A percentile compares a stretch with the other conserved stretches of the same genome.
These are phyloP conservation scores for Psilocybe cyanescens DNA, from an alignment of 768 basidiomycete genomes.

Conservation along the genomic window DNA sequence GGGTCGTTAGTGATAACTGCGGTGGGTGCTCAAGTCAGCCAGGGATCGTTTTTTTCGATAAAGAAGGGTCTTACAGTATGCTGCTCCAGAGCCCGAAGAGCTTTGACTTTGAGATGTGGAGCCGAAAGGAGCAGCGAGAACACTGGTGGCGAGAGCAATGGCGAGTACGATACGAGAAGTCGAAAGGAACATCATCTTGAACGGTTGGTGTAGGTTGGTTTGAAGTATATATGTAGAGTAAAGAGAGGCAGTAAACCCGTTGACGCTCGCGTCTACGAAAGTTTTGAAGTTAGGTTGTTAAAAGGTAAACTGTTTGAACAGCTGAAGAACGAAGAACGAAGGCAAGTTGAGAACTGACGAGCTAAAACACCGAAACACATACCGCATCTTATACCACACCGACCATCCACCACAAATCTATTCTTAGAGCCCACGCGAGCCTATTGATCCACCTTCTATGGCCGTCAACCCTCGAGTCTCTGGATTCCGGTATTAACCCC, in stretches of 20 bases:
- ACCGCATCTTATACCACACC: not conserved
- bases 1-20: conserved; percentile 15
- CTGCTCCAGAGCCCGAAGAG: conserved; percentile 5
- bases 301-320: not conserved
- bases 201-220: no score
- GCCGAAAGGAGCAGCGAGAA: not conserved
- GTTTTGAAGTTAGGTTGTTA: not conserved
- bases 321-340: not conserved
- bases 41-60: not conserved
- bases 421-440: not conserved
- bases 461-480: not conserved
- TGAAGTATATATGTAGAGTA: not conserved
- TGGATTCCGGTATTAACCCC: not conserved
- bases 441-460: not conserved
- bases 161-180: not conserved
- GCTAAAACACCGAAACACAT: not conserved
- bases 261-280: not conserved
- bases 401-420: not conserved
- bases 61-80: conserved; percentile 2
- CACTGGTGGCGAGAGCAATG: not conserved
- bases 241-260: not conserved
- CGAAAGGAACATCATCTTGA: conserved; percentile 1
- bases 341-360: not conserved
- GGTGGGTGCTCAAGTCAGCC: not conserved
- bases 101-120: not conserved